Evolutionary conservation across 306 rosid species (phyloP), one percentile per base, ranked within the genome.

Genomic region (Mimosa pudica): DNA sequence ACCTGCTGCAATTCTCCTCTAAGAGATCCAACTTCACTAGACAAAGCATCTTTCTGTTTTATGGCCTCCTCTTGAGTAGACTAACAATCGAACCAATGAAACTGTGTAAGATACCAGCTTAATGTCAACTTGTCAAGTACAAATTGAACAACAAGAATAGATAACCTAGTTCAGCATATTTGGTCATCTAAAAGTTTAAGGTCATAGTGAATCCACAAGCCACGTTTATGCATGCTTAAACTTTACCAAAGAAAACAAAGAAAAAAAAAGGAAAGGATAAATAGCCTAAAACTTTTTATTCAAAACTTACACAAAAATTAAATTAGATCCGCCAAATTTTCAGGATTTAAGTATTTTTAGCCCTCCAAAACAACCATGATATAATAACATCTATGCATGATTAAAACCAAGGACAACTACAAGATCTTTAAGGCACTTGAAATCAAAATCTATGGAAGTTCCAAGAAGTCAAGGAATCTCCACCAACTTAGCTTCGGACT

Each of bases 41-140:
- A 76, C 87, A 95, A 80, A 20, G 74, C 86, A 71, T 93, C 99
- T 88, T 93, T 95, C 81, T 95, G 97, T 87, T 89, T 95, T 49
- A 83, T 71, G 67, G 99, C 98, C 76, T 93, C 99, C 49, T 95
- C 99, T 87, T 93, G 99, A 74, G 97, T 89, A 86, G 94, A 84
- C 99, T 95, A 82, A 46, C 18, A 85, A 84, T 73, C 68, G 74
- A 88, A 73, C 78, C 80, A 78, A 78, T 74, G 57, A 80, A 83
- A 84, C 62, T 81, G 51, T 73, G 77, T 75, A 63, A 79, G 46
- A 67, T 71, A 60, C 79, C 77, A 76, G 72, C 76, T 54, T 74
- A 32, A 45, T 16, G 64, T 74, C 30, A 78, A 35, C 62, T 12
- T 16, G 64, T 74, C 30, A 78, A 35, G 68, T 12, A 73, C 14